These are phyloP conservation scores for Termitomyces heimii DNA, from an alignment of 768 basidiomycete genomes.

Conservation along the genomic window DNA sequence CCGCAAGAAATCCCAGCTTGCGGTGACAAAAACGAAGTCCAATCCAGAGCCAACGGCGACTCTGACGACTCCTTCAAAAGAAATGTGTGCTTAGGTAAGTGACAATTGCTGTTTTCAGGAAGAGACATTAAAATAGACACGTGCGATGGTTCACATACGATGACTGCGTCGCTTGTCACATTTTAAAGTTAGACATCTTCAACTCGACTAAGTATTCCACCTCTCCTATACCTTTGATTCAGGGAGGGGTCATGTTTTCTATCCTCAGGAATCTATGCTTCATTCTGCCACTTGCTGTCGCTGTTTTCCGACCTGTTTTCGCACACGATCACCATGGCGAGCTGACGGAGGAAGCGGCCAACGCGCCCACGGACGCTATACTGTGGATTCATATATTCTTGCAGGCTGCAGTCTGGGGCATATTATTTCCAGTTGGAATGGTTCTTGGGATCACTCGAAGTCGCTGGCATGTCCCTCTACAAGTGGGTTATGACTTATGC, in stretches of 20 bases:
- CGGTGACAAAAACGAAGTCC: background rate
- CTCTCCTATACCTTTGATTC: slow-evolving; percentile 2
- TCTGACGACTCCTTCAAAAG: slow-evolving; percentile 4
- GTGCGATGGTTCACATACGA: slow-evolving; percentile 2
- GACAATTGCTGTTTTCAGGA: background rate
- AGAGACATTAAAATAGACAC: background rate
- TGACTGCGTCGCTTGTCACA: slow-evolving; percentile 3
- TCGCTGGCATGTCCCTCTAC: slow-evolving; percentile 87
- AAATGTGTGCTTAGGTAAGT: slow-evolving; percentile 7
- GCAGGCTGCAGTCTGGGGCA: slow-evolving; percentile 77
- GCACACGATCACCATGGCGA: slow-evolving; percentile 64
- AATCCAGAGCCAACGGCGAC: slow-evolving; percentile 2
- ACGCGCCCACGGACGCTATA: slow-evolving; percentile 67
- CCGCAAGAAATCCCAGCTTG: slow-evolving; percentile 10
- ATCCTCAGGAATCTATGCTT: slow-evolving; percentile 2
- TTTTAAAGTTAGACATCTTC: slow-evolving; percentile 1
- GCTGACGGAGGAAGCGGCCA: slow-evolving; percentile 55
- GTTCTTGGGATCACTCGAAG: slow-evolving; percentile 71
- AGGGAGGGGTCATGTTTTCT: slow-evolving; percentile 6
- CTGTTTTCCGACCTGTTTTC: slow-evolving; percentile 15
- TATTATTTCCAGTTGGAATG: slow-evolving; percentile 84
- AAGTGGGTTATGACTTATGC: slow-evolving; percentile 37
- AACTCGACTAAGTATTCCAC: background rate
- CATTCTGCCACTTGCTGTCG: slow-evolving; percentile 6
- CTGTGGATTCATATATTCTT: slow-evolving; percentile 81